Base-by-base conservation (phyloP, 2,329 filamentous ascomycete genomes). In the Westerdykella ornata region DNA sequence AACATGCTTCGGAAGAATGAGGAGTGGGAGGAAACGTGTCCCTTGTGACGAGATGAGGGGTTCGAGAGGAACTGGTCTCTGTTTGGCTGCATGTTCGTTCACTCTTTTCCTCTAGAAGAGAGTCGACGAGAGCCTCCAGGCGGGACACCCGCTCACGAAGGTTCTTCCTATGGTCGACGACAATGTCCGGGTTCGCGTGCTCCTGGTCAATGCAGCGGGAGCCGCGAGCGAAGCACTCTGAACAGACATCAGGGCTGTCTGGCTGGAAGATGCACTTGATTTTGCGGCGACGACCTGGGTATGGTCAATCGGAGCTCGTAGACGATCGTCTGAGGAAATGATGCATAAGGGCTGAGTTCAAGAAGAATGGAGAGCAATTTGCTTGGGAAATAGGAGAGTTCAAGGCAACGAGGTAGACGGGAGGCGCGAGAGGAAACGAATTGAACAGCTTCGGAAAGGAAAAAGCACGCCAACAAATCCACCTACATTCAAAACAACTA, bases 141-240 rank as follows among this genome's bases (percentile, higher is more conserved):
- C 65, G 58, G n/a, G 66, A 67, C 4, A 69, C 67, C 22, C 67
- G 51, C 41, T 69, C 67, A 35, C 67, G 62, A 14, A 69, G 62
- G 47, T 69, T 69, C 54, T 68, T 69, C 44, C 66, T 57, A 18
- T 68, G 62, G 38, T 68, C 66, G 32, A 68, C 62, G 19, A 68
- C 52, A 35, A 65, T 50, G 11, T 69, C 65, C 40, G 60, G 52
- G 54, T 63, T 59, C 30, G 64, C 66, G 54, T 65, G 52, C 42
- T 69, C 66, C 46, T 76, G 73, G 38, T 72, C 61, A 30, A 69
- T 61, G 55, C 73, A 76, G 35, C 57, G 52, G 20, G 66, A 68
- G 3, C 65, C 67, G 39, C 72, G 68, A 26, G 67, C 56, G 37
- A 63, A 65, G 56, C 73, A 75, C 48, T 68, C 69, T 20, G 65